phyloP scores from a whole-genome alignment of 1,139 yeast species.

The Suhomyces bribrorum region DNA sequence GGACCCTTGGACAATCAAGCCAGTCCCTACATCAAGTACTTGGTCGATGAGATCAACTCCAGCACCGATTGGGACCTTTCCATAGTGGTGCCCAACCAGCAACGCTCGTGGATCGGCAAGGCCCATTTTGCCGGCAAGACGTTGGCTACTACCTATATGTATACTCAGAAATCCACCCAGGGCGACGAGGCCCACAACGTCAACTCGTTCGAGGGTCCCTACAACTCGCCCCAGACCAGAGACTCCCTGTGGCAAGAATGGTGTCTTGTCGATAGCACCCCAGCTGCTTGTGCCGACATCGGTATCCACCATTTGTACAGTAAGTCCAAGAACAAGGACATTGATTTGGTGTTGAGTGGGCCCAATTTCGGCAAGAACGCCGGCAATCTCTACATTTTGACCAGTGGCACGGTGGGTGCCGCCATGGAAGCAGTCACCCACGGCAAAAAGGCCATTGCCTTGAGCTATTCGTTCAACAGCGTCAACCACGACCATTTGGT shows the following conservation, averaged over 20 bases:
- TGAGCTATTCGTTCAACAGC: slow-evolving; percentile 75
- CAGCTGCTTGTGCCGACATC: slow-evolving; percentile 92
- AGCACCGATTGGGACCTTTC: slow-evolving; percentile 83
- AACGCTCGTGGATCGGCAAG: slow-evolving; percentile 92
- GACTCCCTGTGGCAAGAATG: slow-evolving; percentile 61
- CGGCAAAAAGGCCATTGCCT: slow-evolving; percentile 72
- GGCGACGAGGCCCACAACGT: slow-evolving; percentile 21
- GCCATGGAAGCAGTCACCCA: slow-evolving; percentile 92
- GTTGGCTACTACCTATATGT: slow-evolving; percentile 66
- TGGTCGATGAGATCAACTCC: slow-evolving; percentile 67
- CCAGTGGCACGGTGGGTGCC: slow-evolving; percentile 97
- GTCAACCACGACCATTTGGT: slow-evolving; percentile 54
- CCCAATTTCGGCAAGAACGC: slow-evolving; percentile 96
- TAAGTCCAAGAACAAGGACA: slow-evolving; percentile 50
- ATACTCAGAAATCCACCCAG: slow-evolving; percentile 46
- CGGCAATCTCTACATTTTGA: slow-evolving; percentile 82
- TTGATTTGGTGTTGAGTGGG: slow-evolving; percentile 88
- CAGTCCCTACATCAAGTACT: slow-evolving; percentile 85
- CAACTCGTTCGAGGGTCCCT: slow-evolving; percentile 72
- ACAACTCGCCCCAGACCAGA: slow-evolving; percentile 42
- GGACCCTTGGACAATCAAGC: slow-evolving; percentile 82
- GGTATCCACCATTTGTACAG: slow-evolving; percentile 74
- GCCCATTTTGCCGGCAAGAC: slow-evolving; percentile 92
- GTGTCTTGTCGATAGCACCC: slow-evolving; percentile 87
- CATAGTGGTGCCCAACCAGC: slow-evolving; percentile 75